Evolutionary conservation across 164 flowering plant genomes (phyloP), one percentile per base, ranked within the genome.

Genomic region (Sedum album): DNA sequence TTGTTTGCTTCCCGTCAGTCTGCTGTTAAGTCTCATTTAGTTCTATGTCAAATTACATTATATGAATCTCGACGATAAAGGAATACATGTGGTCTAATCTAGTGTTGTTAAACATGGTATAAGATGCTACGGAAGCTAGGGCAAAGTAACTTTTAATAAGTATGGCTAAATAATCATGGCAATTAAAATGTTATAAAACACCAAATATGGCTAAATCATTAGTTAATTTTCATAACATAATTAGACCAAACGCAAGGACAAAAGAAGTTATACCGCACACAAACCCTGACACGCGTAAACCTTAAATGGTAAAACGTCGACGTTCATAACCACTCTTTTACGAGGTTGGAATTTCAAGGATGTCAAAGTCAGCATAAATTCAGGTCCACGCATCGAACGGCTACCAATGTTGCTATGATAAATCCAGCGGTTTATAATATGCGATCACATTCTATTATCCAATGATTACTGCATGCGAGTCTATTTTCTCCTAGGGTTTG

Each of bases 341-440:
- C 14, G 31, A 31, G 30, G 31, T 25, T 55, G 31, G 14, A 25
- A 23, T 55, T 55, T 26, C 28, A 8, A 55, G 30, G 60, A 11
- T 14, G 60, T 55, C 60, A 55, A 55, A 55, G 30, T 55, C 60
- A 55, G 60, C 60, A 55, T 55, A 55, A 55, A 55, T 55, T 55
- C 30, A 55, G 31, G 60, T 55, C 60, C 60, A 25, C 60, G 60
- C 60, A 55, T 55, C 31, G 60, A 25, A 55, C 60, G 60, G 60
- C 60, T 30, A 3, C 30, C 60, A 55, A 21, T 8, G 60, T 55
- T n/a, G 60, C 31, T 55, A 23, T 4, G 13, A 23, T 55, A 13
- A 25, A 55, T 55, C 60, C 60, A 55, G 30, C 14, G 31, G 60
- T 14, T 55, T 21, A 55, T 55, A 7, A 5, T 21, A 15, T 8